phyloP scores from a whole-genome alignment of 495 filamentous ascomycete genomes.

The Penicillium silybi region DNA sequence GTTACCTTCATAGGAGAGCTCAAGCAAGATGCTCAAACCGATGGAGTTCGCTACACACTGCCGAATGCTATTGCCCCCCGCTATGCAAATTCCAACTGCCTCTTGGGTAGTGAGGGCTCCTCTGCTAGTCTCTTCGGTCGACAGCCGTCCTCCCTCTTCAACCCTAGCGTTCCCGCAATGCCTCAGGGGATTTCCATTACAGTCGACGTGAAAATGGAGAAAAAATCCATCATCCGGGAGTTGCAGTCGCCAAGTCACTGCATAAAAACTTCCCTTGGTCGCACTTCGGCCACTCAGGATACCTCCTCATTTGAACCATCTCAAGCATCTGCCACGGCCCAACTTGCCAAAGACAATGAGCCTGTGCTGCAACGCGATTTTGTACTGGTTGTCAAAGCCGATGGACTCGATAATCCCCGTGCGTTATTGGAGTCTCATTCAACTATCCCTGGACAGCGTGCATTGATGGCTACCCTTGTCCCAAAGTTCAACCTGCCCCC shows the following conservation, averaged over 20 bases:
- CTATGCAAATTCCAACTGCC: not conserved
- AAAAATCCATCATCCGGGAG: slow-evolving; percentile 50
- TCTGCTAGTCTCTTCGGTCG: too few species aligned
- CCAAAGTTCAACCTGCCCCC: slow-evolving; percentile 58
- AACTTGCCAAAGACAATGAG: not conserved
- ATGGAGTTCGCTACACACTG: slow-evolving; percentile 14
- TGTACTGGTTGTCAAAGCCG: slow-evolving; percentile 52
- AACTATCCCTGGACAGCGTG: slow-evolving; percentile 54
- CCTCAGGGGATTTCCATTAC: slow-evolving; percentile 51
- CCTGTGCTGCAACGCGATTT: slow-evolving; percentile 36
- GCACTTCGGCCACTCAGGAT: slow-evolving; percentile 38
- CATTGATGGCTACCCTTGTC: slow-evolving; percentile 64
- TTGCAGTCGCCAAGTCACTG: slow-evolving; percentile 66
- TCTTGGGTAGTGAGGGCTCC: not conserved
- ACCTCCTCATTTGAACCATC: slow-evolving; percentile 43
- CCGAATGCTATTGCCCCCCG: slow-evolving; percentile 17
- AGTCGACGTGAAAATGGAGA: slow-evolving; percentile 56
- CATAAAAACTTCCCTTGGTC: slow-evolving; percentile 59
- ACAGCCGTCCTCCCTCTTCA: not conserved
- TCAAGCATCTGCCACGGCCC: slow-evolving; percentile 58
- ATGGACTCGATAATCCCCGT: slow-evolving; percentile 51
- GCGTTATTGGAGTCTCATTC: slow-evolving; percentile 63
- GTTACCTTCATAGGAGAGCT: slow-evolving; percentile 17
- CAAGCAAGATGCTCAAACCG: slow-evolving; percentile 14
- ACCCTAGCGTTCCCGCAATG: not conserved